These are phyloP conservation scores for Penicillium sp. DNA, from an alignment of 2,329 filamentous ascomycete species.

Conservation along the genomic window DNA sequence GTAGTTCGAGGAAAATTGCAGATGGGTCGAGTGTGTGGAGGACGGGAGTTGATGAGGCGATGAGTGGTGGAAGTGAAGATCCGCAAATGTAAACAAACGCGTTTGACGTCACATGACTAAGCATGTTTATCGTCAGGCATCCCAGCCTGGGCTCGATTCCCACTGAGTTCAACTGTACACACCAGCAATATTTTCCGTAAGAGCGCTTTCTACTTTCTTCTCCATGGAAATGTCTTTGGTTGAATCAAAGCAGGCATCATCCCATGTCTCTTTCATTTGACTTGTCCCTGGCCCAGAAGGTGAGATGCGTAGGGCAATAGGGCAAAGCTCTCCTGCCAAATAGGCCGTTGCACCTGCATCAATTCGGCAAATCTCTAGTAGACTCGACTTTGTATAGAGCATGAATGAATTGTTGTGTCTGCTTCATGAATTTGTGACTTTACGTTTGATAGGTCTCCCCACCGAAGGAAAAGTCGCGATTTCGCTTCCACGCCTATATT, in stretches of 20 bases:
- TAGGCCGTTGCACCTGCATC: not conserved
- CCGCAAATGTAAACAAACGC: conserved; percentile 27
- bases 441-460: no score
- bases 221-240: not conserved
- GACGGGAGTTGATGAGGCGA: conserved; percentile 7
- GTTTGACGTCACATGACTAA: conserved; percentile 32
- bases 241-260: not conserved
- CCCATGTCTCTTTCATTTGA: not conserved
- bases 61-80: conserved; percentile 9
- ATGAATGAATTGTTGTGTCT: no score
- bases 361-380: no score
- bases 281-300: not conserved
- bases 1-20: not conserved
- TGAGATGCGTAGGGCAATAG: not conserved
- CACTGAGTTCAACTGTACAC: no score
- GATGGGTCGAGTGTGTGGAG: conserved; percentile 7
- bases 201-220: no score
- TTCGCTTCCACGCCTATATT: not conserved
- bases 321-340: not conserved
- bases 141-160: no score
- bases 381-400: no score
- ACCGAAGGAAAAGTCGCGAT: not conserved
- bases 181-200: no score
- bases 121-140: not conserved
- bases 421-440: no score